Percentiles rank a stretch among this genome's conserved stretches.
phyloP scores from a whole-genome alignment of 2,329 filamentous ascomycete species.

The Colletotrichum destructivum region DNA sequence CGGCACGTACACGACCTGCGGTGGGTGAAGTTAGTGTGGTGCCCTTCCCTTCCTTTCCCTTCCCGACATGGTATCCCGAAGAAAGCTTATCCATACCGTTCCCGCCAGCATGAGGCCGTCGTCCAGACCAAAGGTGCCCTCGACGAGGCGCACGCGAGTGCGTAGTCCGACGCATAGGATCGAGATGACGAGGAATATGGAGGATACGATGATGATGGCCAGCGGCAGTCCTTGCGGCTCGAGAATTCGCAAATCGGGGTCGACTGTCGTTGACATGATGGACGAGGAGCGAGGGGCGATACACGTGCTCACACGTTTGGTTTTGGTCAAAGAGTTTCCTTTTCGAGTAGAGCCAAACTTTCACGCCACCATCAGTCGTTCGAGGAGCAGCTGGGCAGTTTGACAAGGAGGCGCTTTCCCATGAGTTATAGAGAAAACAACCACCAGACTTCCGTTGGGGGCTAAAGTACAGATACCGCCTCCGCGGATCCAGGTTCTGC shows the following conservation, averaged over 20 bases:
- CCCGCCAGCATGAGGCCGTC: conserved; percentile 43
- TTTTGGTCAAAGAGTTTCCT: conserved; percentile 3
- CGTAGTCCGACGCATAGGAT: conserved; percentile 32
- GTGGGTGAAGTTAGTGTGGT: not conserved
- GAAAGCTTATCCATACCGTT: conserved; percentile 23
- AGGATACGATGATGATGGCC: conserved; percentile 39
- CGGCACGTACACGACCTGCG: conserved; percentile 41
- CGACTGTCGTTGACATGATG: conserved; percentile 36
- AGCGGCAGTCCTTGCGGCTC: conserved; percentile 30
- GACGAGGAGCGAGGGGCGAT: not conserved
- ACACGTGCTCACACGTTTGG: not conserved
- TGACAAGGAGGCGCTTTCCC: conserved; percentile 7
- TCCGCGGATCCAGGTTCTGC: conserved; percentile 25
- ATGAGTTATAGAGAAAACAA: conserved; percentile 21
- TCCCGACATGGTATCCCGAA: no score
- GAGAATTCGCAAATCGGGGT: conserved; percentile 35
- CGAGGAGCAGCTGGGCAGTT: no score
- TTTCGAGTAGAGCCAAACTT: not conserved
- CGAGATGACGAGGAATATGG: conserved; percentile 36
- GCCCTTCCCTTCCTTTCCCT: not conserved
- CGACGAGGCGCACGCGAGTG: conserved; percentile 28
- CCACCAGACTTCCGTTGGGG: conserved; percentile 1
- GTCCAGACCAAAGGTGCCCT: conserved; percentile 41
- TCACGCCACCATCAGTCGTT: not conserved
- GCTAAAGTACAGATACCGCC: not conserved